A percentile compares a stretch with the other conserved stretches of the same genome.
Conservation (phyloP, 441 rosid species). For the Iberis amara region DNA sequence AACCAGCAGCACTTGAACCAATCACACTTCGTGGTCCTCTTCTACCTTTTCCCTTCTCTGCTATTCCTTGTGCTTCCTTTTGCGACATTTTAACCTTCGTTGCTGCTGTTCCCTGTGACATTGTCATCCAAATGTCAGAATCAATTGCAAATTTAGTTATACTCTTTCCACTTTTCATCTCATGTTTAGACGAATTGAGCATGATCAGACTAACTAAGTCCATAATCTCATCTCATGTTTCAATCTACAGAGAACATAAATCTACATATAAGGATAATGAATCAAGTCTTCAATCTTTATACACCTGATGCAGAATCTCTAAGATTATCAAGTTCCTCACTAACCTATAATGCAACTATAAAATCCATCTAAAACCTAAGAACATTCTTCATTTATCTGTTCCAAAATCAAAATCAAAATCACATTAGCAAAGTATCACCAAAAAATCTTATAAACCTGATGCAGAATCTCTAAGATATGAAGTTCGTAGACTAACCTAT, state of each 20-base stretch:
- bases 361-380: neutral
- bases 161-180: neutral
- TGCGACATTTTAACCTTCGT: conserved; percentile 92
- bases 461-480: too few species aligned
- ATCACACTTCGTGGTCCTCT: conserved; percentile 90
- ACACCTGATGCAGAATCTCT: too few species aligned
- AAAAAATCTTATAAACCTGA: too few species aligned
- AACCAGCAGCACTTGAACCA: conserved; percentile 95
- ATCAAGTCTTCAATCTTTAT: too few species aligned
- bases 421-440: too few species aligned
- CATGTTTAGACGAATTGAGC: neutral
- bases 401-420: conserved; percentile 1
- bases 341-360: neutral
- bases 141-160: conserved; percentile 5
- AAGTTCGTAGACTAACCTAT: neutral
- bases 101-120: conserved; percentile 78
- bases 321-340: too few species aligned
- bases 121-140: conserved; percentile 20
- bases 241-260: conserved; percentile 10
- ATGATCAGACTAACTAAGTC: conserved; percentile 13
- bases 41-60: conserved; percentile 89
- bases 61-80: conserved; percentile 91
- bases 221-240: neutral
- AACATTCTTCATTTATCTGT: conserved; percentile 1
- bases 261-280: too few species aligned